Percentiles rank a stretch among this genome's conserved stretches.
Conservation (phyloP, 345 rosid genomes). For the Linum lewisii region DNA sequence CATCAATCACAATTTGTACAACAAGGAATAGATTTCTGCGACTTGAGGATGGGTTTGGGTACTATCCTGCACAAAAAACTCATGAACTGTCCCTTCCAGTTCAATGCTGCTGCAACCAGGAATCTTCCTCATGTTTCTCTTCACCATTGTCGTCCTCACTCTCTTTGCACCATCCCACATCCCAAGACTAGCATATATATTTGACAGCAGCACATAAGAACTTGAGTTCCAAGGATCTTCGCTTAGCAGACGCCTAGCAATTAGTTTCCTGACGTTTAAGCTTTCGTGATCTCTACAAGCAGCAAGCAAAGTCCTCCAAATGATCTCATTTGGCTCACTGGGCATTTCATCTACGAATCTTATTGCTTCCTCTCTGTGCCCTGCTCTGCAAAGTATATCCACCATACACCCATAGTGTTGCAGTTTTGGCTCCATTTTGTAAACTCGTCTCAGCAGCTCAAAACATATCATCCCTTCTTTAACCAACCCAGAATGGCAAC, state of each 20-base stretch:
- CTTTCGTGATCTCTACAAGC: conserved; percentile 27
- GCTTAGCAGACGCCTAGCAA: conserved; percentile 23
- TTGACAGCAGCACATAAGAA: conserved; percentile 34
- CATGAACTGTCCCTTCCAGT: conserved; percentile 30
- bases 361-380: conserved; percentile 29
- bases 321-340: conserved; percentile 32
- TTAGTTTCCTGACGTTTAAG: conserved; percentile 18
- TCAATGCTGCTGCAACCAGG: conserved; percentile 46
- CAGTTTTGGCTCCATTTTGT: conserved; percentile 29
- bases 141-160: conserved; percentile 35
- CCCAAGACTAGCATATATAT: conserved; percentile 34
- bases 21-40: conserved; percentile 17
- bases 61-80: conserved; percentile 30
- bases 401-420: conserved; percentile 51
- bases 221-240: conserved; percentile 22
- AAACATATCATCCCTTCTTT: conserved; percentile 43
- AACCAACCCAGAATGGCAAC: conserved; percentile 35
- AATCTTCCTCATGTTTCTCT: conserved; percentile 24
- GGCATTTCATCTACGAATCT: conserved; percentile 37
- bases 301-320: conserved; percentile 33
- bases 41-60: conserved; percentile 26
- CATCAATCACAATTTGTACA: no score
- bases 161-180: conserved; percentile 28
- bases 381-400: conserved; percentile 40
- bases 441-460: conserved; percentile 38